phyloP scores from a whole-genome alignment of 805 yeast species.

The Saccharomycopsis capsularis region DNA sequence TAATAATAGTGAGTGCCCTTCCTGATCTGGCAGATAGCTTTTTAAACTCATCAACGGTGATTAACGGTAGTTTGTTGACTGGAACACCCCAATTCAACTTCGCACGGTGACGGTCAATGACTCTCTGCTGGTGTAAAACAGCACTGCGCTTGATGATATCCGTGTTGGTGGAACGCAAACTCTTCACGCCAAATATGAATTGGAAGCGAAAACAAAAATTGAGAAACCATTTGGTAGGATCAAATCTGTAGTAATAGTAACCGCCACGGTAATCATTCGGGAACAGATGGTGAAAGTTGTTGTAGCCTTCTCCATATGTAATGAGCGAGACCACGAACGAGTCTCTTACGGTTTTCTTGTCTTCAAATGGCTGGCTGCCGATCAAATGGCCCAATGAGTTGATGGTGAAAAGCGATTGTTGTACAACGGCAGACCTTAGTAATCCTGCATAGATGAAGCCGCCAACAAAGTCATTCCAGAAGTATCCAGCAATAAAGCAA shows the following conservation, averaged over 20 bases:
- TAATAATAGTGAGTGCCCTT: slow-evolving; percentile 69
- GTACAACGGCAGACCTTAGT: slow-evolving; percentile 60
- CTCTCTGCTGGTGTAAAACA: slow-evolving; percentile 76
- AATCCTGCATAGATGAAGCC: slow-evolving; percentile 79
- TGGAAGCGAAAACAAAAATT: slow-evolving; percentile 46
- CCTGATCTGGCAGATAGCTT: slow-evolving; percentile 32
- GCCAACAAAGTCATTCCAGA: slow-evolving; percentile 70
- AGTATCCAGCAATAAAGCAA: slow-evolving; percentile 50
- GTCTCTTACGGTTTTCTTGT: slow-evolving; percentile 65
- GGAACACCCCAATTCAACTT: slow-evolving; percentile 93
- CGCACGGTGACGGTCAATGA: slow-evolving; percentile 68
- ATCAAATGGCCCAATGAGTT: slow-evolving; percentile 80
- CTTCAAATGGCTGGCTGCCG: slow-evolving; percentile 69
- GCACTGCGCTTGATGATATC: slow-evolving; percentile 60
- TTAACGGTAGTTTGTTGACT: slow-evolving; percentile 68
- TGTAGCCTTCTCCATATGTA: slow-evolving; percentile 86
- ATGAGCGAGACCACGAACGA: slow-evolving; percentile 46
- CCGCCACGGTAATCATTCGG: slow-evolving; percentile 85
- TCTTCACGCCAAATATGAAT: slow-evolving; percentile 49
- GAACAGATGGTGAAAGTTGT: slow-evolving; percentile 93
- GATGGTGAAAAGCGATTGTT: slow-evolving; percentile 70
- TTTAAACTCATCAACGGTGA: slow-evolving; percentile 48
- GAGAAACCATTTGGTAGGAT: slow-evolving; percentile 80
- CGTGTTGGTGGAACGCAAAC: slow-evolving; percentile 40
- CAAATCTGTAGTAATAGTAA: slow-evolving; percentile 64